Evolutionary conservation across 2,329 filamentous ascomycete species (phyloP), one percentile per base, ranked within the genome.

Genomic region (Blumeriella jaapii): DNA sequence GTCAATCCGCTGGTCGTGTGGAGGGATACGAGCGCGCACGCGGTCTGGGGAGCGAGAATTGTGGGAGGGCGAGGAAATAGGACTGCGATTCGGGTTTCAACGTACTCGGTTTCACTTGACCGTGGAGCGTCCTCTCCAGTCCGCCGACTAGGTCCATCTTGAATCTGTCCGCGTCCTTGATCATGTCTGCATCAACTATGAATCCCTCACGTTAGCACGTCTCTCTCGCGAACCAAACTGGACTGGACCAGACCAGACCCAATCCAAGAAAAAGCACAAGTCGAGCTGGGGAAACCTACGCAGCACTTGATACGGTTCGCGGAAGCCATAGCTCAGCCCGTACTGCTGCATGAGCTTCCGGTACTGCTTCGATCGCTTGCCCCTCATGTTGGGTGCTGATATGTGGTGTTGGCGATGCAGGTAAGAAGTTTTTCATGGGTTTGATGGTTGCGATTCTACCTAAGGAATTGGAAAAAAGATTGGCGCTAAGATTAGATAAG

Each of bases 331-430:
- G 41, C 76, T 78, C 58, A 89, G 71, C 55, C 78, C 76, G 69
- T 87, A 94, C 56, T 89, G 80, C 61, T 85, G 79, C 78, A 98
- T 93, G 54, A 95, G 76, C 75, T 95, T 95, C 55, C 78, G 74
- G 59, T 85, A 86, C 52, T 80, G 77, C 60, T 82, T 79, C 26
- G 66, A 69, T 41, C 74, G 67, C 61, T 82, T 83, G 35, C 75
- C 76, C 53, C 74, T 68, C 73, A 80, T 82, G 31, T 51, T 69
- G 58, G 25, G 27, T 38, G 31, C 33, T 18, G 11, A 24, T n/a
- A 20, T 32, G 6, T 17, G 5, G 7, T 22, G 20, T 16, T 29
- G 26, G 22, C 12, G 3, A 9, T 11, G 12, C 2, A 29, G 9
- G 12, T 3, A 10, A 14, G 10, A 6, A 26, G 17, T 29, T 22